Base-by-base conservation (phyloP, 345 rosid genomes). In the Microthlaspi erraticum region DNA sequence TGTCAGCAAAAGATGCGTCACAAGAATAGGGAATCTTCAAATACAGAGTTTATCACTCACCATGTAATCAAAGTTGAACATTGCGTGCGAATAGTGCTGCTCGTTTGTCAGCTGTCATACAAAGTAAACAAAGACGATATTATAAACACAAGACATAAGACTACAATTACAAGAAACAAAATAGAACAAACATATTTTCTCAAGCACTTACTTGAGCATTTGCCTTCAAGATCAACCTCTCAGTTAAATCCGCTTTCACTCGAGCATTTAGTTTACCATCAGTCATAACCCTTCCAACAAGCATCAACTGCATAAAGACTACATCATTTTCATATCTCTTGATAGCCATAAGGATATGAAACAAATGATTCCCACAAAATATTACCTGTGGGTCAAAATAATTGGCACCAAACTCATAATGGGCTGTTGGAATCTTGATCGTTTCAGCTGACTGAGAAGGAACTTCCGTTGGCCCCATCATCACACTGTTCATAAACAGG, bases 361-460 rank as follows among this genome's bases (percentile, higher is more conserved):
- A 49, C 38, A 57, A 49, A 14, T 23, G 33, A 33, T 39, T 6
- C 33, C 62, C 31, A 67, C 6, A 66, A 42, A 42, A 56, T 63
- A 13, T 38, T 55, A 70, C 81, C 77, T 84, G 78, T 34, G 93
- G 95, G 69, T 91, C 97, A 44, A 82, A 83, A 72, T 73, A 94
- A 68, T 94, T 94, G 44, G 97, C 95, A 58, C 98, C 99, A 63
- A 94, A 94, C 77, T 94, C 99, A 64, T 94, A 94, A 58, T 91
- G 82, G 16, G 99, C 83, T 18, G 90, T 91, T 23, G 98, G 95
- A 54, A 91, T 86, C 78, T 94, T 94, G 69, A 94, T 82, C 4
- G 89, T 84, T 78, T 94, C 97, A 14, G 93, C 8, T 41, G 91
- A 82, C 72, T 87, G 99, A 33, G 99, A 89, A 81, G 96, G 96